Percentiles rank a stretch among this genome's conserved stretches.
phyloP scores from a whole-genome alignment of 768 basidiomycete species.

The Hirschioporus abietinus region DNA sequence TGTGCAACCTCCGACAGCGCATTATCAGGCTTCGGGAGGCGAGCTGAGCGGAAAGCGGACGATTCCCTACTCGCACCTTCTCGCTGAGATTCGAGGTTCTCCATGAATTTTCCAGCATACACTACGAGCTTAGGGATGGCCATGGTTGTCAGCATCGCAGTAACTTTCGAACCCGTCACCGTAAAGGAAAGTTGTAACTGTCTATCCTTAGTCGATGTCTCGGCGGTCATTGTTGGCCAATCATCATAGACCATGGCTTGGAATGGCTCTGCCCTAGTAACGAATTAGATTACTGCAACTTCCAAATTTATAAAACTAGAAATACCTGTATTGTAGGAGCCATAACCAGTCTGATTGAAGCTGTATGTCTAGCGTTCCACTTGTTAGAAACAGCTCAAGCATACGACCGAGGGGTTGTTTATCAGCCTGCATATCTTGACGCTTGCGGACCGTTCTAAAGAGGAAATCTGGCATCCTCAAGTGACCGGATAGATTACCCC shows the following conservation, averaged over 20 bases:
- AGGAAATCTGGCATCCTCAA: constrained; percentile 62
- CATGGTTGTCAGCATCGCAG: constrained; percentile 62
- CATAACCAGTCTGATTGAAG: constrained; percentile 76
- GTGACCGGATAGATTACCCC: constrained; percentile 67
- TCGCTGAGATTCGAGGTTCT: constrained; percentile 66
- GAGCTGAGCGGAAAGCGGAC: constrained; percentile 65
- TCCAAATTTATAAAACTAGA: constrained; percentile 11
- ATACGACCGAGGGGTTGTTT: constrained; percentile 30
- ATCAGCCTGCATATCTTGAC: constrained; percentile 32
- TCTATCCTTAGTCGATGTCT: constrained; percentile 36
- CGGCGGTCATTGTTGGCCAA: constrained; percentile 55
- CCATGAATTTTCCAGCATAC: constrained; percentile 68
- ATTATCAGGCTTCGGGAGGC: constrained; percentile 70
- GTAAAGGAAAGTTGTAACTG: constrained; percentile 71
- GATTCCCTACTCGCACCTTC: constrained; percentile 78
- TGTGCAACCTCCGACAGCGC: constrained; percentile 82
- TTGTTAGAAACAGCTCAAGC: constrained; percentile 71
- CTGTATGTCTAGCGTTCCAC: constrained; percentile 58
- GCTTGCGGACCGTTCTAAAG: constrained; percentile 68
- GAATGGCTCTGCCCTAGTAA: constrained; percentile 67
- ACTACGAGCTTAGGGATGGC: constrained; percentile 75
- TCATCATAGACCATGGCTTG: constrained; percentile 73
- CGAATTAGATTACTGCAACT: background rate
- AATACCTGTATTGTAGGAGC: constrained; percentile 70
- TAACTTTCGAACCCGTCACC: constrained; percentile 63